Percentiles rank a stretch among this genome's conserved stretches.
phyloP scores from a whole-genome alignment of 1,284 basidiomycete species.

The Limonomyces culmigenus region DNA sequence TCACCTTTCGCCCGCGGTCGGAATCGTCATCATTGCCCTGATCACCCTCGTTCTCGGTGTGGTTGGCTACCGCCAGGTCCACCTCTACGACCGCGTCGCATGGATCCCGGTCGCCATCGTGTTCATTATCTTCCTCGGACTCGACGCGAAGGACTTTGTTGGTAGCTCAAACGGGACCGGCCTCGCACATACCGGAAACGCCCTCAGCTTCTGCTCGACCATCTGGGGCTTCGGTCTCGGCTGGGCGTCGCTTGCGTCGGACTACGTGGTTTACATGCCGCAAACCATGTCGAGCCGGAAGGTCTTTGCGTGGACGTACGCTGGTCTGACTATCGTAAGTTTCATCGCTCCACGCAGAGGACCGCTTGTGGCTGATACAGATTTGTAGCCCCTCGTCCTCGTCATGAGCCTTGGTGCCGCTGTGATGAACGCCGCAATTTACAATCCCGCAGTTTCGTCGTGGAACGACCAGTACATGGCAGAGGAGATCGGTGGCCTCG shows the following conservation, averaged over 20 bases:
- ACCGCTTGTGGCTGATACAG: neutral
- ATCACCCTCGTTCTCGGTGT: constrained; percentile 41
- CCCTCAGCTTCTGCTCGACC: constrained; percentile 18
- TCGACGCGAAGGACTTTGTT: constrained; percentile 31
- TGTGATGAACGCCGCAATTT: constrained; percentile 36
- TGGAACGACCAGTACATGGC: constrained; percentile 45
- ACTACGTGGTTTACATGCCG: constrained; percentile 8
- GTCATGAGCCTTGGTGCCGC: constrained; percentile 44
- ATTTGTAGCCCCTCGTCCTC: constrained; percentile 5
- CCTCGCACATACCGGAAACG: constrained; percentile 12
- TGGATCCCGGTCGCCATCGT: constrained; percentile 55
- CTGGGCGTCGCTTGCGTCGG: constrained; percentile 6
- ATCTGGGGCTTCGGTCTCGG: constrained; percentile 8
- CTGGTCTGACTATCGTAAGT: constrained; percentile 14
- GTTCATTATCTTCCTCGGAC: constrained; percentile 46
- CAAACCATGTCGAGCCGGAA: constrained; percentile 9
- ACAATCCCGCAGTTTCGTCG: constrained; percentile 33
- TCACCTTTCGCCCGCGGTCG: constrained; percentile 30
- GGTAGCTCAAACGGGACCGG: constrained; percentile 12
- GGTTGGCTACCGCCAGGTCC: constrained; percentile 16
- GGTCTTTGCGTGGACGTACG: constrained; percentile 14
- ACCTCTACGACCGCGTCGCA: constrained; percentile 34
- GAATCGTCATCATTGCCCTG: constrained; percentile 64
- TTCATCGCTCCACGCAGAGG: constrained; percentile 18
- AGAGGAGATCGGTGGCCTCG: constrained; percentile 35